A percentile compares a stretch with the other conserved stretches of the same genome.
These are phyloP conservation scores for Phaseolus lunatus DNA, from an alignment of 306 rosid genomes.

Conservation along the genomic window DNA sequence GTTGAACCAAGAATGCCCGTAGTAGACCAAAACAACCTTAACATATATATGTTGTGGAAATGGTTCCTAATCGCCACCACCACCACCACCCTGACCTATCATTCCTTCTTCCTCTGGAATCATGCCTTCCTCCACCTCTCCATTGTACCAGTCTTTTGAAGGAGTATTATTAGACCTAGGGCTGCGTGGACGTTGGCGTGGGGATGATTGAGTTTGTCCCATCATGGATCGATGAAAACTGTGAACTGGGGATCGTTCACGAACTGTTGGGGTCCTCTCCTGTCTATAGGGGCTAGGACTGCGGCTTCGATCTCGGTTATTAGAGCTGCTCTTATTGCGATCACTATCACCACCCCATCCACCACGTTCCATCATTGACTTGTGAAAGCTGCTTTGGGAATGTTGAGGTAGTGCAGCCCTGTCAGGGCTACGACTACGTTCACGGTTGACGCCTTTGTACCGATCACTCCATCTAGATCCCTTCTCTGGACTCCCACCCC, in stretches of 20 bases:
- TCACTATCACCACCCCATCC: constrained; percentile 58
- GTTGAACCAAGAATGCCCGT: constrained; percentile 43
- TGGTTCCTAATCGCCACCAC: constrained; percentile 48
- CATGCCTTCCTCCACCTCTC: constrained; percentile 88
- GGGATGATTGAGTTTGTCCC: constrained; percentile 51
- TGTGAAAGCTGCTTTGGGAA: constrained; percentile 71
- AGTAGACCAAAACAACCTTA: constrained; percentile 39
- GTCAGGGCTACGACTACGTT: constrained; percentile 74
- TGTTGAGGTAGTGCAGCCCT: constrained; percentile 50
- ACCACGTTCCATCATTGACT: constrained; percentile 68
- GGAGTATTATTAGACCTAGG: constrained; percentile 36
- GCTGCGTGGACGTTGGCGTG: constrained; percentile 17
- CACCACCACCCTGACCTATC: constrained; percentile 62
- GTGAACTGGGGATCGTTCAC: constrained; percentile 52
- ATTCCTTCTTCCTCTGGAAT: constrained; percentile 79
- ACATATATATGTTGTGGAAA: not conserved
- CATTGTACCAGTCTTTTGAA: constrained; percentile 51
- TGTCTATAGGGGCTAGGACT: constrained; percentile 63
- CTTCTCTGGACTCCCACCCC: constrained; percentile 71
- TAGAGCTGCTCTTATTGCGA: constrained; percentile 55
- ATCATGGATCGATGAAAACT: constrained; percentile 77
- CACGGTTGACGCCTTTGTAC: constrained; percentile 53
- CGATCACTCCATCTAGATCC: constrained; percentile 65
- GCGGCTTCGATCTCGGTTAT: constrained; percentile 61
- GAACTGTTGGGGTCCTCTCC: constrained; percentile 45